A percentile compares a stretch with the other conserved stretches of the same genome.
Evolutionary conservation across 352 stramenopile genomes (phyloP).

Genomic region (Phytophthora idaei): DNA sequence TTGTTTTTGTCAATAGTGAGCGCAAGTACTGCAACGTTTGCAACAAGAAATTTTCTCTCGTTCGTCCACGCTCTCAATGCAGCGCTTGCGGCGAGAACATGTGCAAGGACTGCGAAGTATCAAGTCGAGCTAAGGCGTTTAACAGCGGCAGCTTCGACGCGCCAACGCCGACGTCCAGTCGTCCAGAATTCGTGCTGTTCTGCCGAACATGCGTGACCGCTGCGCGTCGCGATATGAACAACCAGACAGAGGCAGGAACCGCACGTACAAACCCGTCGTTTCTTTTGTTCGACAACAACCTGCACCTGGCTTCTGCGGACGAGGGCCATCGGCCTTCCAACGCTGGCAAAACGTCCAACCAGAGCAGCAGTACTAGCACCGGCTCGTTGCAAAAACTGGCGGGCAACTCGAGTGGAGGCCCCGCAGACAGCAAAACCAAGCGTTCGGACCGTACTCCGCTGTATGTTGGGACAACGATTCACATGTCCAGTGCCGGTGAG

Average conservation of each 20-base stretch:
- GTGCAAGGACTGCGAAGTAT: constrained; percentile 69
- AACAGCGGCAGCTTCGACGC: constrained; percentile 48
- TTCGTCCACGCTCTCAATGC: constrained; percentile 65
- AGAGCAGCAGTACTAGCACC: constrained; percentile 56
- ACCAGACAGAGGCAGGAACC: constrained; percentile 25
- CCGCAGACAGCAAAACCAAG: constrained; percentile 14
- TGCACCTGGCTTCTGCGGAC: constrained; percentile 29
- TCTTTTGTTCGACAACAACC: constrained; percentile 47
- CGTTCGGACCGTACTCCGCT: constrained; percentile 22
- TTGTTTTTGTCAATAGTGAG: constrained; percentile 34
- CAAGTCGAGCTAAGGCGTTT: constrained; percentile 56
- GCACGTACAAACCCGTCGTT: constrained; percentile 25
- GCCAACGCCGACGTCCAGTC: constrained; percentile 37
- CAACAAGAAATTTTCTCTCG: constrained; percentile 75
- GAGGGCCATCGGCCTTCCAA: constrained; percentile 30
- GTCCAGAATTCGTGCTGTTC: constrained; percentile 49
- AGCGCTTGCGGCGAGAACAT: constrained; percentile 74
- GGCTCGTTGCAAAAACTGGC: constrained; percentile 37
- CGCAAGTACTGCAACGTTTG: constrained; percentile 75
- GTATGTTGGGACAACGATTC: constrained; percentile 34
- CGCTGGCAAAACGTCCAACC: constrained; percentile 44
- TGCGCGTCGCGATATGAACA: constrained; percentile 50
- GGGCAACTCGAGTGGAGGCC: constrained; percentile 14
- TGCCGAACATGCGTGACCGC: constrained; percentile 64
- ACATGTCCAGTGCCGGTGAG: constrained; percentile 50